Percentiles rank a stretch among this genome's conserved stretches.
Conservation (phyloP, 2,329 filamentous ascomycete genomes). For the Clarireedia homoeocarpa region DNA sequence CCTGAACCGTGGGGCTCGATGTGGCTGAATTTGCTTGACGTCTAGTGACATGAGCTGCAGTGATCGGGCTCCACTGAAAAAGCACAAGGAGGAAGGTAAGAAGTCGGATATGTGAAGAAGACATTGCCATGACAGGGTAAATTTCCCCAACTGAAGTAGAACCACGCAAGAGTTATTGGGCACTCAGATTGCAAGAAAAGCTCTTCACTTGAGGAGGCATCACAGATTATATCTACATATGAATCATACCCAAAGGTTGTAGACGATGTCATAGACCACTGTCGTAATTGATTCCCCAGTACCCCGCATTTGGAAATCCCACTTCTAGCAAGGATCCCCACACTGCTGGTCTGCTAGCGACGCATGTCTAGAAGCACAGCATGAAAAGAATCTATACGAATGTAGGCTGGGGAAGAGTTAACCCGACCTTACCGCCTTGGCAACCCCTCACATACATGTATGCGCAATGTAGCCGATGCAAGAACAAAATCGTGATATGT, state of each 20-base stretch:
- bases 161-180: background rate
- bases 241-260: background rate
- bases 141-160: background rate
- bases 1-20: slow-evolving; percentile 11
- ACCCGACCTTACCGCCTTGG: too few species aligned
- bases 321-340: background rate
- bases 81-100: too few species aligned
- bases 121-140: background rate
- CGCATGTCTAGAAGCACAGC: background rate
- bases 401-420: background rate
- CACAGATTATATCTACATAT: background rate
- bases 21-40: too few species aligned
- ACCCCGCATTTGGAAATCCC: background rate
- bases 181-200: background rate
- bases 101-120: background rate
- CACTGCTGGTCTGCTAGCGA: background rate
- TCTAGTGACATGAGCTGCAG: too few species aligned
- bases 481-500: too few species aligned
- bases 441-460: too few species aligned
- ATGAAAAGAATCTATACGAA: background rate
- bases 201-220: background rate
- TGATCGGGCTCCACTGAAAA: too few species aligned
- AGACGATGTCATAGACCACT: background rate
- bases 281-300: background rate
- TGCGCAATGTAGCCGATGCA: too few species aligned